These are phyloP conservation scores for Pythium sukuiense DNA, from an alignment of 352 stramenopile genomes.

Conservation along the genomic window DNA sequence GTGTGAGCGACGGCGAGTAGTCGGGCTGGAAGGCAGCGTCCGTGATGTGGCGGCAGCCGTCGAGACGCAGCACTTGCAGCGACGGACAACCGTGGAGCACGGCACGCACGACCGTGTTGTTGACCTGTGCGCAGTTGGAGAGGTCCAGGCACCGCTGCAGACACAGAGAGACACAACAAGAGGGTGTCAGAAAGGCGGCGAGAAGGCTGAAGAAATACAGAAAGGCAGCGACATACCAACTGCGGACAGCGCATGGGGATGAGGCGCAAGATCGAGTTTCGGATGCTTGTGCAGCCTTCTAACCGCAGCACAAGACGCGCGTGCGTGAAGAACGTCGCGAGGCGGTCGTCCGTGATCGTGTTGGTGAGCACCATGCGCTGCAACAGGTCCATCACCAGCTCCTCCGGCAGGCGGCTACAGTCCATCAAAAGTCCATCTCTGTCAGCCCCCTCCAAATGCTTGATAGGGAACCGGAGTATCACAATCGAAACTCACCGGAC, in stretches of 20 bases:
- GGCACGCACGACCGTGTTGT: constrained; percentile 79
- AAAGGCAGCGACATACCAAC: constrained; percentile 40
- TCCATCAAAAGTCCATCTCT: neutral
- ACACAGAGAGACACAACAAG: neutral
- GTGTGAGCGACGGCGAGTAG: constrained; percentile 64
- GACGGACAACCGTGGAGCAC: constrained; percentile 76
- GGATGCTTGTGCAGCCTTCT: constrained; percentile 69
- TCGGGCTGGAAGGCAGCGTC: constrained; percentile 86
- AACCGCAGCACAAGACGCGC: constrained; percentile 72
- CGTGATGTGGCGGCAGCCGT: constrained; percentile 85
- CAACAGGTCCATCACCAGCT: constrained; percentile 77
- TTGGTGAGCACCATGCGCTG: constrained; percentile 69
- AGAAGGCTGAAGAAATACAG: neutral
- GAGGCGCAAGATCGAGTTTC: constrained; percentile 85
- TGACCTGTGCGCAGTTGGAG: constrained; percentile 85
- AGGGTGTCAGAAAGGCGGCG: constrained; percentile 1
- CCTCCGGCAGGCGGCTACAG: constrained; percentile 71
- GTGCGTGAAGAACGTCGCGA: constrained; percentile 81
- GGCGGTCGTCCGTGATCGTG: constrained; percentile 79
- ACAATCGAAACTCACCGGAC: constrained; percentile 44
- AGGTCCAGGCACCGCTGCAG: constrained; percentile 77
- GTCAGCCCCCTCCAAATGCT: neutral
- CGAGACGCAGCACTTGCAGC: constrained; percentile 78
- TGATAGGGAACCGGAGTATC: too few species aligned
- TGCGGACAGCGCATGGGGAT: constrained; percentile 84